These are phyloP conservation scores for Trichosporon inkin DNA, from an alignment of 1,284 basidiomycete genomes.

Conservation along the genomic window DNA sequence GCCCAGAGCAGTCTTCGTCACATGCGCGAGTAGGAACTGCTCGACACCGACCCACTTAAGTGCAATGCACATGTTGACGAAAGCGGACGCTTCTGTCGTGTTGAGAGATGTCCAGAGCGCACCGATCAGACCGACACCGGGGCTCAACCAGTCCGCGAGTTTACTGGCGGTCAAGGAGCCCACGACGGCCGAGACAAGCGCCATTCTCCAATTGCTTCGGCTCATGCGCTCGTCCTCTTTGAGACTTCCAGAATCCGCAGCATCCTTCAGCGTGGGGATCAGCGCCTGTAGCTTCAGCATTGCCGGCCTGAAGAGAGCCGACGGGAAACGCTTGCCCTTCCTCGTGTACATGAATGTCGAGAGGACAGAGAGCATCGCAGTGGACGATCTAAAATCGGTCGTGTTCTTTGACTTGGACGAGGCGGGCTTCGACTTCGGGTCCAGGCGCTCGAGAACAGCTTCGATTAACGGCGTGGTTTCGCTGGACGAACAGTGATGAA, in stretches of 20 bases:
- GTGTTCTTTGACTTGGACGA: conserved; percentile 18
- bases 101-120: conserved; percentile 38
- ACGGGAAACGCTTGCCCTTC: conserved; percentile 53
- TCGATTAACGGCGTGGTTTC: conserved; percentile 63
- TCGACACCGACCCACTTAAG: conserved; percentile 49
- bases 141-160: conserved; percentile 49
- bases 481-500: conserved; percentile 69
- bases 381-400: conserved; percentile 11
- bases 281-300: conserved; percentile 37
- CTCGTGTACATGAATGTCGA: conserved; percentile 53
- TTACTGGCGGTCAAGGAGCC: conserved; percentile 44
- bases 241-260: conserved; percentile 5
- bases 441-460: conserved; percentile 32
- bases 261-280: conserved; percentile 19
- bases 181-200: conserved; percentile 33
- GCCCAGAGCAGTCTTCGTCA: conserved; percentile 30
- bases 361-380: conserved; percentile 33
- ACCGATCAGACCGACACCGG: conserved; percentile 47
- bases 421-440: conserved; percentile 13
- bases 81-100: conserved; percentile 36
- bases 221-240: conserved; percentile 6
- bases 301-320: conserved; percentile 51
- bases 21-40: conserved; percentile 46
- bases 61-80: conserved; percentile 42
- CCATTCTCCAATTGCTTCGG: conserved; percentile 26